Percentiles rank a stretch among this genome's conserved stretches.
phyloP scores from a whole-genome alignment of 2,329 filamentous ascomycete genomes.

The Aspergillus alliaceus region DNA sequence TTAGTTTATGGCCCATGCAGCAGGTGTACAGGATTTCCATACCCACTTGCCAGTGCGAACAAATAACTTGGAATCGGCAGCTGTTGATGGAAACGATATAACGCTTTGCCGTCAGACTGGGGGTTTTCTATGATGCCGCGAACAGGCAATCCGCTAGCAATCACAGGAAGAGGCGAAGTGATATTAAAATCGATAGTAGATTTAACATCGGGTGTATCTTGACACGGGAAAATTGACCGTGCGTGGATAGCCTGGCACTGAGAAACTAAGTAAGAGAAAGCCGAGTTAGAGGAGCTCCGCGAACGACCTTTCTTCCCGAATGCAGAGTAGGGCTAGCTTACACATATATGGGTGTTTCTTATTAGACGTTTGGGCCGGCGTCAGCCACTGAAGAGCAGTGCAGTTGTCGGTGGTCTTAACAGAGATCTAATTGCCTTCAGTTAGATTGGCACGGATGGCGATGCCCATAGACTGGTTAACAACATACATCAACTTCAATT shows the following conservation, averaged over 20 bases:
- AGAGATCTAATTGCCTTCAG: slow-evolving; percentile 52
- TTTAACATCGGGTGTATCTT: slow-evolving; percentile 97
- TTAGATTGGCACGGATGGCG: background rate
- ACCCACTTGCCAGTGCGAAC: slow-evolving; percentile 78
- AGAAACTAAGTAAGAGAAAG: slow-evolving; percentile 56
- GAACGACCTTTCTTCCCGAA: background rate
- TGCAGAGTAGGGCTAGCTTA: slow-evolving; percentile 27
- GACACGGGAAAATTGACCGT: slow-evolving; percentile 90
- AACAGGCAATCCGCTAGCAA: slow-evolving; percentile 77
- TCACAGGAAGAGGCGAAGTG: slow-evolving; percentile 81
- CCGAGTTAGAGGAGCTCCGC: background rate
- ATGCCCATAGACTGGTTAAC: background rate
- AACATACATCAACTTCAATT: slow-evolving; percentile 49
- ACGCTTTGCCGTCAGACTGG: slow-evolving; percentile 49
- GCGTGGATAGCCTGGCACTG: slow-evolving; percentile 97
- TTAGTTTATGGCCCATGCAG: background rate
- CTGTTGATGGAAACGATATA: slow-evolving; percentile 85
- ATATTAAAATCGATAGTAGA: slow-evolving; percentile 91
- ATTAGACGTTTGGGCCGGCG: slow-evolving; percentile 89
- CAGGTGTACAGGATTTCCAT: slow-evolving; percentile 8
- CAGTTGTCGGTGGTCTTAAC: slow-evolving; percentile 83
- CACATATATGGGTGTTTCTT: slow-evolving; percentile 95
- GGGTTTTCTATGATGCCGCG: slow-evolving; percentile 55
- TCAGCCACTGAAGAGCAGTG: slow-evolving; percentile 94
- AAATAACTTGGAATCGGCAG: slow-evolving; percentile 94